Evolutionary conservation across 768 basidiomycete genomes (phyloP), one percentile per base, ranked within the genome.

Genomic region (Boletus barrowsii): DNA sequence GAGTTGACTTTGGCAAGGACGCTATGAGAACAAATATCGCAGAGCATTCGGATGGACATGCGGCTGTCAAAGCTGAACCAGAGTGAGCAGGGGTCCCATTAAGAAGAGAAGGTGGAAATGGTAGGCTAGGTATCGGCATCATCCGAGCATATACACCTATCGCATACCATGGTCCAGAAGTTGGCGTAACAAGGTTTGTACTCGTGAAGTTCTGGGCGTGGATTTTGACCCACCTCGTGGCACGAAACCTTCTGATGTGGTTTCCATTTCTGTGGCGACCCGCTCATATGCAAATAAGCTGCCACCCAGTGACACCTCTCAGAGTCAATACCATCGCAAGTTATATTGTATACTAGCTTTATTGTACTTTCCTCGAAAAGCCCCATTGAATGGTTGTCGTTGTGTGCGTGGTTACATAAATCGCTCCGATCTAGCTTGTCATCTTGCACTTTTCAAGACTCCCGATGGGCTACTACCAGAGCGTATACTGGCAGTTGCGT

Each of bases 1-100:
- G 42, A 33, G 52, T 57, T 49, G 62, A 59, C 54, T 72, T 65
- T 45, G 61, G 65, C 41, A 42, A 33, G 43, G 30, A 52, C 10
- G 7, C 10, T 6, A 1, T 14, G 35, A 47, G 18, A n/a, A 26
- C 30, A 13, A 3, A 24, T 35, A 22, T 15, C 46, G 18, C n/a
- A 4, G 59, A 42, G 20, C 44, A 42, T 42, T 24, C 11, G 3
- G 37, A n/a, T 1, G 49, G 8, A 10, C 50, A 35, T 1, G 20
- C 30, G 4, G 30, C 32, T 22, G 47, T 55, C 5, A 62, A 57
- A 48, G 41, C 55, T 18, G 63, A 66, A 10, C 46, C 58, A 11
- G 56, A 49, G 26, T 56, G 47, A 54, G 22, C 29, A 24, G 20
- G 5, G 14, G 14, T 13, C 9, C 4, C 1, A 22, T 10, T 32